phyloP scores from a whole-genome alignment of 2,329 filamentous ascomycete species.

The Lasiodiplodia sp. region DNA sequence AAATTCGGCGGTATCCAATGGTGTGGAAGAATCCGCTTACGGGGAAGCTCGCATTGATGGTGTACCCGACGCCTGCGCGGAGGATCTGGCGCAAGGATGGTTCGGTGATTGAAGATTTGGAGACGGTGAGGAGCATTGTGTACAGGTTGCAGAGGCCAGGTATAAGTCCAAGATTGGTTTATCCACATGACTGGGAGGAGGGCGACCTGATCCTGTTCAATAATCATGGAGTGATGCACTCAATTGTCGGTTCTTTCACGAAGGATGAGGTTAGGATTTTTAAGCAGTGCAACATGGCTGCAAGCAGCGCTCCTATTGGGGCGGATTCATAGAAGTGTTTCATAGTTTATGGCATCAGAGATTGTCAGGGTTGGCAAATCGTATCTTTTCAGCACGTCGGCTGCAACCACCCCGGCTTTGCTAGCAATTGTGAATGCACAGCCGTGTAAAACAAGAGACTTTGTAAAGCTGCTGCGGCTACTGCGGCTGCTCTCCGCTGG shows the following conservation, averaged over 20 bases:
- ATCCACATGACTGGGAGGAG: conserved; percentile 78
- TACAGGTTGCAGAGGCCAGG: conserved; percentile 76
- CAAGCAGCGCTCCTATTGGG: conserved; percentile 47
- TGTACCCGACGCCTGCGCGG: conserved; percentile 76
- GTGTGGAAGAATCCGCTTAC: conserved; percentile 79
- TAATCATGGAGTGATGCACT: conserved; percentile 77
- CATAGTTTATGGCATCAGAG: no score
- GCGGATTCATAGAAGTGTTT: no score
- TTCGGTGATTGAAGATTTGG: conserved; percentile 71
- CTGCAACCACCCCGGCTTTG: no score
- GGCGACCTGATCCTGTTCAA: conserved; percentile 81
- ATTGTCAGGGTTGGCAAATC: no score
- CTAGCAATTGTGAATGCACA: no score
- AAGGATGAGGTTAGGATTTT: conserved; percentile 78
- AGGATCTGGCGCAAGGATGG: conserved; percentile 73
- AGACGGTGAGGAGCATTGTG: conserved; percentile 71
- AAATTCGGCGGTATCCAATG: conserved; percentile 77
- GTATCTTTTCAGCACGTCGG: no score
- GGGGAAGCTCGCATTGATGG: conserved; percentile 71
- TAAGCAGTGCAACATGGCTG: conserved; percentile 81
- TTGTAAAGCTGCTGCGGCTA: no score
- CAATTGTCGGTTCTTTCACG: conserved; percentile 76
- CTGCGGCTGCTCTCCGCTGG: no score
- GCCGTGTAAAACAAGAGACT: no score
- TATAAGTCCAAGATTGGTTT: conserved; percentile 72